Conservation (phyloP, 2,329 filamentous ascomycete species). For the Fusarium lyarnte region DNA sequence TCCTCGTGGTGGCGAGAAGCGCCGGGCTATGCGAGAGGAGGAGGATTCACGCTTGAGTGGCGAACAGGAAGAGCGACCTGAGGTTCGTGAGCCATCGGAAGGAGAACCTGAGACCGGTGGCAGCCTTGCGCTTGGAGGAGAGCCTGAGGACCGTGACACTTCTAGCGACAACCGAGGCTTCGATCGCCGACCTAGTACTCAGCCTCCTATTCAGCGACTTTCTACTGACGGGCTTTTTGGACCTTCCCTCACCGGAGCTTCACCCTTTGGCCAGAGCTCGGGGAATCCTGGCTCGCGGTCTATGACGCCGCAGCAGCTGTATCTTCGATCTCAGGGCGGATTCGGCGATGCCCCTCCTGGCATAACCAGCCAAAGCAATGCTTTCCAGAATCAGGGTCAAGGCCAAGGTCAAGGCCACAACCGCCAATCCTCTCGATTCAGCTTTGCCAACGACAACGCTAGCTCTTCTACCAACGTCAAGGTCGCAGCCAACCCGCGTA, state of each 20-base stretch:
- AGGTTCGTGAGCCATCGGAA: conserved; percentile 64
- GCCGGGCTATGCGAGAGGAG: conserved; percentile 79
- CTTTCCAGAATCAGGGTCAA: conserved; percentile 56
- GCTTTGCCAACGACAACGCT: conserved; percentile 81
- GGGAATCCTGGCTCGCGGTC: conserved; percentile 70
- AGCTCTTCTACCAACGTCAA: conserved; percentile 68
- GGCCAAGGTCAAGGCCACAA: conserved; percentile 72
- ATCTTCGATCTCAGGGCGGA: conserved; percentile 70
- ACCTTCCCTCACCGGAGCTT: conserved; percentile 54
- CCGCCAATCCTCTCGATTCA: conserved; percentile 87
- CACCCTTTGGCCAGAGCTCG: conserved; percentile 59
- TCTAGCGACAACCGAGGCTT: conserved; percentile 61
- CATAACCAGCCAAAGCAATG: conserved; percentile 57
- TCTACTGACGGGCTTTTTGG: conserved; percentile 64
- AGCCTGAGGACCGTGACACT: conserved; percentile 83
- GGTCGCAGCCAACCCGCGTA: conserved; percentile 78
- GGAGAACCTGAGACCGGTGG: conserved; percentile 82
- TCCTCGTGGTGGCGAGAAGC: conserved; percentile 80
- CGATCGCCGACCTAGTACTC: conserved; percentile 72
- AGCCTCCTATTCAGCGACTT: conserved; percentile 79
- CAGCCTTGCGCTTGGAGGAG: conserved; percentile 89
- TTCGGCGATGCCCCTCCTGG: conserved; percentile 69
- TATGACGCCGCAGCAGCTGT: conserved; percentile 82
- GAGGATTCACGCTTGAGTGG: conserved; percentile 63
- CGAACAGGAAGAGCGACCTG: conserved; percentile 60